Percentiles rank a stretch among this genome's conserved stretches.
These are phyloP conservation scores for Trametes meyenii DNA, from an alignment of 768 basidiomycete genomes.

Conservation along the genomic window DNA sequence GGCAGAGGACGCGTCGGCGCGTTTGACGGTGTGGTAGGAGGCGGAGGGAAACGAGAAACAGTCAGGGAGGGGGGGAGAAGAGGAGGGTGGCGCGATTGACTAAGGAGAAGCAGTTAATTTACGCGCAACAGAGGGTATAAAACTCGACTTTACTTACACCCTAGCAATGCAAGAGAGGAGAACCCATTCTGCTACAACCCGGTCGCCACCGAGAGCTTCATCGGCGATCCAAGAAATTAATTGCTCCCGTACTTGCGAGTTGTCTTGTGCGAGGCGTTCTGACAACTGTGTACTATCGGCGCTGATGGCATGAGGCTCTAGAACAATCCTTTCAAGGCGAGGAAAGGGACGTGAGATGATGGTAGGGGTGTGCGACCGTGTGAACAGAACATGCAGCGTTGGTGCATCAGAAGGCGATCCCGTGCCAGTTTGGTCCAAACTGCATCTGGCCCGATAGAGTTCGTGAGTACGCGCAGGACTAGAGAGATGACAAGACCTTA, in stretches of 20 bases:
- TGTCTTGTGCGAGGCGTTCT: neutral
- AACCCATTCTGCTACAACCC: slow-evolving; percentile 73
- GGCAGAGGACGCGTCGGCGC: neutral
- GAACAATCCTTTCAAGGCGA: slow-evolving; percentile 10
- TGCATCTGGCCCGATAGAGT: slow-evolving; percentile 25
- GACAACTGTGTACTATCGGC: neutral
- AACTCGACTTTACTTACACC: slow-evolving; percentile 51
- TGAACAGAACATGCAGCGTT: slow-evolving; percentile 71
- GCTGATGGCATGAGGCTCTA: slow-evolving; percentile 5
- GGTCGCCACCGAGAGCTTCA: slow-evolving; percentile 70
- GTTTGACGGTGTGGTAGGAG: slow-evolving; percentile 30
- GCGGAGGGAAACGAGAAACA: slow-evolving; percentile 61
- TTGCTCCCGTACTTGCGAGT: slow-evolving; percentile 47
- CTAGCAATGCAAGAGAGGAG: slow-evolving; percentile 60
- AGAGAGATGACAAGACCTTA: slow-evolving; percentile 38
- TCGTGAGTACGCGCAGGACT: neutral
- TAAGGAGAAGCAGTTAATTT: slow-evolving; percentile 32
- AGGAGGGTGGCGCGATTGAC: slow-evolving; percentile 67
- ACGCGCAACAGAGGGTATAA: neutral
- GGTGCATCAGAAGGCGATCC: slow-evolving; percentile 48
- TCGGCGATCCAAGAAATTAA: slow-evolving; percentile 75
- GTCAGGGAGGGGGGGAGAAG: slow-evolving; percentile 70
- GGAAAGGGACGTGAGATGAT: slow-evolving; percentile 46
- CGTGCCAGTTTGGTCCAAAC: slow-evolving; percentile 38
- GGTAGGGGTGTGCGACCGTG: slow-evolving; percentile 42